These are phyloP conservation scores for Neonectria magnoliae DNA, from an alignment of 2,329 filamentous ascomycete genomes.

Conservation along the genomic window DNA sequence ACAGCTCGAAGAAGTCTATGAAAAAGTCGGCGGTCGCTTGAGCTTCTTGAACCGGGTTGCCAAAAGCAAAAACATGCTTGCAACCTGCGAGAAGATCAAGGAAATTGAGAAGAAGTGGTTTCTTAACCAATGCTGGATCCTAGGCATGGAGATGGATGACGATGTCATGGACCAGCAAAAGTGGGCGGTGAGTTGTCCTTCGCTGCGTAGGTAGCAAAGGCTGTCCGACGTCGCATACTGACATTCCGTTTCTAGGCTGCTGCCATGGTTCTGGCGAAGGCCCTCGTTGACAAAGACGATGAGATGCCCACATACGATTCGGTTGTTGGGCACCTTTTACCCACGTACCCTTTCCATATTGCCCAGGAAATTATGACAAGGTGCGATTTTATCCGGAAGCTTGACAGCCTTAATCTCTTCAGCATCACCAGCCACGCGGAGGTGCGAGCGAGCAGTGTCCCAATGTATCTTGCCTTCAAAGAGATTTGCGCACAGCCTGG, in stretches of 20 bases:
- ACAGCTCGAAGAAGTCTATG: constrained; percentile 81
- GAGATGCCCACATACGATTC: constrained; percentile 74
- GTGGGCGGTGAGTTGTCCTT: constrained; percentile 74
- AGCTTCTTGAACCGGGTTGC: constrained; percentile 91
- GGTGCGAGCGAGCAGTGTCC: constrained; percentile 92
- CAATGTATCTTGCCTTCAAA: constrained; percentile 93
- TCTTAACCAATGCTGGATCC: constrained; percentile 78
- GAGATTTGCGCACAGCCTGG: constrained; percentile 81
- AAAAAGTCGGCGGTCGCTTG: constrained; percentile 85
- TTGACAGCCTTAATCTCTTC: constrained; percentile 95
- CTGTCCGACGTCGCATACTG: constrained; percentile 10
- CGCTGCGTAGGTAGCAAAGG: background rate
- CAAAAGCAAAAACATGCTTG: constrained; percentile 83
- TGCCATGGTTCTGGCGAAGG: constrained; percentile 91
- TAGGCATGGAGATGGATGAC: constrained; percentile 84
- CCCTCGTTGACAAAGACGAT: constrained; percentile 84
- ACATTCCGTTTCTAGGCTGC: constrained; percentile 67
- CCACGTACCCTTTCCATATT: constrained; percentile 81
- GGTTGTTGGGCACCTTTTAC: constrained; percentile 77
- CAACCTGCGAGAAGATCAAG: constrained; percentile 78
- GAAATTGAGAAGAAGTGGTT: constrained; percentile 80
- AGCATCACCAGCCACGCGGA: constrained; percentile 88
- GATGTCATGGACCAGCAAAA: constrained; percentile 99
- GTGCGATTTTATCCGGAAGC: constrained; percentile 90
- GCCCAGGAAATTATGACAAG: constrained; percentile 95